Evolutionary conservation across 1,284 basidiomycete genomes (phyloP), one percentile per base, ranked within the genome.

Genomic region (Trichosporon asahii): DNA sequence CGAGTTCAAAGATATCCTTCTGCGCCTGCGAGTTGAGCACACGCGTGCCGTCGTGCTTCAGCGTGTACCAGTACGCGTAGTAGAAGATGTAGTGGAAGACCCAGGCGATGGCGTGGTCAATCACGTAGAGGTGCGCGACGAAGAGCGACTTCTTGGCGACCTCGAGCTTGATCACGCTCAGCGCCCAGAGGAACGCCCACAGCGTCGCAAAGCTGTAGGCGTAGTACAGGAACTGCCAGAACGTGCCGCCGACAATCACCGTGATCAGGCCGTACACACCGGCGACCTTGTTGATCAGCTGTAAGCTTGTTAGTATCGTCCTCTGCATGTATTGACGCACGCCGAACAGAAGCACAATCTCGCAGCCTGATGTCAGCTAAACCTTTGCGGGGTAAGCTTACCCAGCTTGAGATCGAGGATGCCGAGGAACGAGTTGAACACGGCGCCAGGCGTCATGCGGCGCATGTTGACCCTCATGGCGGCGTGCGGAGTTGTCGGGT

Each of bases 271-370:
- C 96, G 81, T 98, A 99, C 18, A 98, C 88, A 69, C 96, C 96
- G 15, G 96, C 96, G 67, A 95, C 95, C 85, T 99, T 99, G 88
- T 99, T 98, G 76, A 99, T 88, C 66, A 97, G 86, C 93, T 94
- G 75, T 7, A 46, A 23, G n/a, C n/a, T n/a, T 2, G 44, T 68
- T 27, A 72, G 72, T 61, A 9, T 11, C 18, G 4, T 35, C 11
- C 35, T 31, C 25, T 21, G 55, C 23, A 2, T 25, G 29, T 4
- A 55, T 12, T 57, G 18, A 85, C 90, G 72, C 73, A 95, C 91
- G 27, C 91, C 92, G 76, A 97, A 96, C 67, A 95, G 87, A 18
- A 95, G 86, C 71, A 91, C 89, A 72, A 96, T 88, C 66, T 88
- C 91, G 70, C 92, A 93, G 66, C 86, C 86, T 86, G 74, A 3